These are phyloP conservation scores for Azolla pinnata DNA, from an alignment of 75 land plant species.

Conservation along the genomic window DNA sequence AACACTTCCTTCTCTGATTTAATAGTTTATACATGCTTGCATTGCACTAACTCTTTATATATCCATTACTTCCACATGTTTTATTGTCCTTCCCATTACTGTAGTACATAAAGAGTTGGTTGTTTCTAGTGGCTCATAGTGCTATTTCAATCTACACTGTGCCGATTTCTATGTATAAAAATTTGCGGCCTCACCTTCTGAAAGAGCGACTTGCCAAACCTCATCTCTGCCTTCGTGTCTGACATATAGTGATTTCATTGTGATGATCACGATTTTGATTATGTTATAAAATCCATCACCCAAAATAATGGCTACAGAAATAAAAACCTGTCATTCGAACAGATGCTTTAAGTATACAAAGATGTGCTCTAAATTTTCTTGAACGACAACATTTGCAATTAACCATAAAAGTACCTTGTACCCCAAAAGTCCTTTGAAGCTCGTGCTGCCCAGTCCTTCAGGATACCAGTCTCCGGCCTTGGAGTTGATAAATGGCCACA, in stretches of 20 bases:
- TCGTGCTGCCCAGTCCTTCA: constrained; percentile 8
- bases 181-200: constrained; percentile 9
- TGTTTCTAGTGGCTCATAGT: too few relatives aligned
- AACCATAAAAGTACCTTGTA: constrained; percentile 70
- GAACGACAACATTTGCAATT: too few relatives aligned
- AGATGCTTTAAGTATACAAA: too few relatives aligned
- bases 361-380: too few relatives aligned
- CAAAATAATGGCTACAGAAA: constrained; percentile 42
- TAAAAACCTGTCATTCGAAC: constrained; percentile 58
- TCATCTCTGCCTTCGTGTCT: constrained; percentile 9
- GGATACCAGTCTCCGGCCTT: constrained; percentile 49
- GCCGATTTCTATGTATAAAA: not conserved
- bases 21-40: too few relatives aligned
- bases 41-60: too few relatives aligned
- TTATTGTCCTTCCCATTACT: too few relatives aligned
- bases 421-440: constrained; percentile 50
- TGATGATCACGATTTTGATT: constrained; percentile 30
- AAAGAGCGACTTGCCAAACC: constrained; percentile 4
- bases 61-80: too few relatives aligned
- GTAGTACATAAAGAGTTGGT: too few relatives aligned
- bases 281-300: constrained; percentile 52
- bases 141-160: too few relatives aligned
- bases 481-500: constrained; percentile 55
- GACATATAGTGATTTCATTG: constrained; percentile 19
- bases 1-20: too few relatives aligned